Evolutionary conservation across 768 basidiomycete species (phyloP).

Genomic region (Rhodotorula paludigena): DNA sequence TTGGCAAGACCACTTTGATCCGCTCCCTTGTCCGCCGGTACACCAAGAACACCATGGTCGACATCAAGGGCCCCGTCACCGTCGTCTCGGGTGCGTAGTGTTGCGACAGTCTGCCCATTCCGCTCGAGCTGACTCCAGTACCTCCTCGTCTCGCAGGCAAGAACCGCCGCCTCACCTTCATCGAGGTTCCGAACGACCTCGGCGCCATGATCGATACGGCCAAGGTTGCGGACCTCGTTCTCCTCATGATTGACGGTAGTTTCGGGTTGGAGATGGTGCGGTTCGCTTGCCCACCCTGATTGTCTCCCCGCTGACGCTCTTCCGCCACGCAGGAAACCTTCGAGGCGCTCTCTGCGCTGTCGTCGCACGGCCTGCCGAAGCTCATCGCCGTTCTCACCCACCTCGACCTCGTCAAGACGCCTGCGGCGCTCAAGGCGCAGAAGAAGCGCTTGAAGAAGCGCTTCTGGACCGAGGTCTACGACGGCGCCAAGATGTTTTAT

Average conservation of each 20-base stretch:
- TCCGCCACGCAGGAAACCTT: constrained; percentile 96
- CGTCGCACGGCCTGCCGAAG: constrained; percentile 96
- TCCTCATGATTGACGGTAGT: constrained; percentile 95
- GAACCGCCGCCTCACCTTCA: constrained; percentile 84
- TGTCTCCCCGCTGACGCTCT: too few species aligned
- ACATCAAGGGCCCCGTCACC: constrained; percentile 88
- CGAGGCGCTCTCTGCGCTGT: constrained; percentile 94
- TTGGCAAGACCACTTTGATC: constrained; percentile 90
- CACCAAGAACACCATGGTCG: constrained; percentile 85
- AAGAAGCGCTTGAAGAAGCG: constrained; percentile 95
- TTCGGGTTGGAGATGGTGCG: constrained; percentile 97
- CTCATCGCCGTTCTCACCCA: constrained; percentile 94
- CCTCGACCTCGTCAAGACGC: constrained; percentile 92
- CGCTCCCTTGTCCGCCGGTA: constrained; percentile 85
- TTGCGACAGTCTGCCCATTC: too few species aligned
- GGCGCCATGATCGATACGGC: constrained; percentile 98
- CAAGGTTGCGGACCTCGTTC: constrained; percentile 90
- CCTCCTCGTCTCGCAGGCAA: constrained; percentile 55
- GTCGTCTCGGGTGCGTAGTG: constrained; percentile 65
- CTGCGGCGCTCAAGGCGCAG: constrained; percentile 72
- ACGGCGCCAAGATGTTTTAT: constrained; percentile 97
- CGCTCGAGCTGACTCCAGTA: neutral
- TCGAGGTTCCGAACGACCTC: constrained; percentile 96
- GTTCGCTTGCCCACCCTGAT: neutral
- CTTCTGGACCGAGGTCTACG: constrained; percentile 99